Evolutionary conservation across 257 asterid species (phyloP).

Genomic region (Solanum pinnatisectum): DNA sequence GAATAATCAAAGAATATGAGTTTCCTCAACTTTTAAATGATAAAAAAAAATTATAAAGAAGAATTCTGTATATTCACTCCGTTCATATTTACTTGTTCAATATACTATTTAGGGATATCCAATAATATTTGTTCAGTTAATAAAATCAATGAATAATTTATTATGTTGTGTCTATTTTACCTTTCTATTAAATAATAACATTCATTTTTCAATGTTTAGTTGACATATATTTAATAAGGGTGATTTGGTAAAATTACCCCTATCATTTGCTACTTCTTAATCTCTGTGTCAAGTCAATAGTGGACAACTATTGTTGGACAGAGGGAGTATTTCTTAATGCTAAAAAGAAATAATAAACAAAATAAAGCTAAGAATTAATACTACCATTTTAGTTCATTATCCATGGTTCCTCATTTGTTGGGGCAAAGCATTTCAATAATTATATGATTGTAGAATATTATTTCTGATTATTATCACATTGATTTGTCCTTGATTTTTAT

Average conservation of each 20-base stretch:
- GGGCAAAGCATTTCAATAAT: neutral
- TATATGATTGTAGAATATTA: neutral
- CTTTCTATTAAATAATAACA: too few species aligned
- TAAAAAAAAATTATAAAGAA: too few species aligned
- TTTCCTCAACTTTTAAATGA: neutral
- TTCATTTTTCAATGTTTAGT: too few species aligned
- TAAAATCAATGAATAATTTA: too few species aligned
- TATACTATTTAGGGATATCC: too few species aligned
- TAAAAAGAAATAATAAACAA: neutral
- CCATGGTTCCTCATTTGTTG: neutral
- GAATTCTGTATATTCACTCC: too few species aligned
- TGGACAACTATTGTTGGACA: rapidly evolving
- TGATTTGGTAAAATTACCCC: too few species aligned
- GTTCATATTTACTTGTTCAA: neutral
- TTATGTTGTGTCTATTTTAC: too few species aligned
- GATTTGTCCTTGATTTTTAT: neutral
- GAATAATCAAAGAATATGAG: neutral
- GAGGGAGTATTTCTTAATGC: neutral
- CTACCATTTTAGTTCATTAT: neutral
- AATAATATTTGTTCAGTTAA: too few species aligned
- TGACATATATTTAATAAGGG: too few species aligned
- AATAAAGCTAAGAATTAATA: neutral
- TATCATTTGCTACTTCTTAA: too few species aligned
- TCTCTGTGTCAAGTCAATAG: too few species aligned
- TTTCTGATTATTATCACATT: neutral